Base-by-base conservation (phyloP, 305 asterid genomes). In the Rubia peregrina region DNA sequence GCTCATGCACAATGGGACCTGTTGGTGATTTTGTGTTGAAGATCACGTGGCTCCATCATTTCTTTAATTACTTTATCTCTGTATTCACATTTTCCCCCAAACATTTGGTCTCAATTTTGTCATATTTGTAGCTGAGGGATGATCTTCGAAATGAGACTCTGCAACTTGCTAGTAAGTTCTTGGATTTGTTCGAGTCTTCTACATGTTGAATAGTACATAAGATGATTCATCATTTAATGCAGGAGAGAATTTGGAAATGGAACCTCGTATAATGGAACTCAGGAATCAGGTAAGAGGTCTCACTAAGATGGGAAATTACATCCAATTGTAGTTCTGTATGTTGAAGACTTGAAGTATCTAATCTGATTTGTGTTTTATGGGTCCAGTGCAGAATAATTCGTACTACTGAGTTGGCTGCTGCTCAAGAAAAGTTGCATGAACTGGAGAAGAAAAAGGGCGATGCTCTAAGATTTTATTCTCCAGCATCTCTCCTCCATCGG, bases 201-300 rank as follows among this genome's bases (percentile, higher is more conserved):
- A 40, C 77, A 48, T 67, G 19, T 62, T 57, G 33, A 65, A 69
- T 40, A 68, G 70, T 36, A 48, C 59, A 19, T 48, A 51, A 19
- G 53, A 36, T 42, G 19, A 19, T 5, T 62, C 16, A 24, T 33
- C 41, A 53, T 65, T 59, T 48, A 36, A 24, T 69, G 61, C 67
- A 94, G 99, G 95, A 77, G 90, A 84, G 48, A 94, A 89, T 85
- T 88, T 91, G 78, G 98, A 94, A 59, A 91, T 86, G 76, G 99
- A 94, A 68, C 95, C 95, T 41, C 85, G 82, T 60, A 88, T 94
- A 62, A 79, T 86, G 95, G 99, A 94, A 84, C 85, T 94, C 36
- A 85, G 93, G 87, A 94, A 94, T 84, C 99, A 94, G 96, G 99
- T 91, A 66, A 81, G 63, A 65, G 38, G 67, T 80, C 69, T 77